Conservation (phyloP, 2,329 filamentous ascomycete genomes). For the Domatiomyces globalis region DNA sequence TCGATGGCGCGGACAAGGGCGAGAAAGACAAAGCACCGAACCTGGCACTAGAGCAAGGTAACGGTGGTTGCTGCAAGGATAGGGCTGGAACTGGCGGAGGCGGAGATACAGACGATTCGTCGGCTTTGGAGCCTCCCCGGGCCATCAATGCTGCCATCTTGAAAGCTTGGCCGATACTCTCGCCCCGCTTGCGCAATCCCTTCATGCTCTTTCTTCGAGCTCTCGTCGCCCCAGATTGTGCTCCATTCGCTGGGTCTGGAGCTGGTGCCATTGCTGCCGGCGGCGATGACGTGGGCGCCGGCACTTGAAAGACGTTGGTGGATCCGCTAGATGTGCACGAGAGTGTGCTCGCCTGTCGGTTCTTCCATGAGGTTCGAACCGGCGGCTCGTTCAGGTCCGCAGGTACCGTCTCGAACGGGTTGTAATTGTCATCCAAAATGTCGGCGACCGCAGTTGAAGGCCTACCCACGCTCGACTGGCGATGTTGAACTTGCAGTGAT, state of each 20-base stretch:
- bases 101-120: neutral
- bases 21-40: neutral
- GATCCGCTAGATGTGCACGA: neutral
- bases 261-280: constrained; percentile 6
- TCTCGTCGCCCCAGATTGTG: constrained; percentile 1
- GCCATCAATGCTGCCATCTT: constrained; percentile 3
- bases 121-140: neutral
- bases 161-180: constrained; percentile 17
- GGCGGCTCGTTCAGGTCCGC: neutral
- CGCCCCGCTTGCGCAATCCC: constrained; percentile 11
- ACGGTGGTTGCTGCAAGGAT: neutral
- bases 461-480: neutral
- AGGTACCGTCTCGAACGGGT: neutral
- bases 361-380: neutral
- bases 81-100: neutral
- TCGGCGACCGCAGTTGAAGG: neutral
- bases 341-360: neutral
- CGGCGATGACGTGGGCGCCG: neutral
- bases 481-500: neutral
- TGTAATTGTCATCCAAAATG: neutral
- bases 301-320: neutral
- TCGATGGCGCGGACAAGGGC: neutral
- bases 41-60: neutral
- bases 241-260: neutral
- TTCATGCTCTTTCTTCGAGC: constrained; percentile 14